A percentile compares a stretch with the other conserved stretches of the same genome.
Conservation (phyloP, 2,329 filamentous ascomycete species). For the Stagonosporopsis chrysanthemi region DNA sequence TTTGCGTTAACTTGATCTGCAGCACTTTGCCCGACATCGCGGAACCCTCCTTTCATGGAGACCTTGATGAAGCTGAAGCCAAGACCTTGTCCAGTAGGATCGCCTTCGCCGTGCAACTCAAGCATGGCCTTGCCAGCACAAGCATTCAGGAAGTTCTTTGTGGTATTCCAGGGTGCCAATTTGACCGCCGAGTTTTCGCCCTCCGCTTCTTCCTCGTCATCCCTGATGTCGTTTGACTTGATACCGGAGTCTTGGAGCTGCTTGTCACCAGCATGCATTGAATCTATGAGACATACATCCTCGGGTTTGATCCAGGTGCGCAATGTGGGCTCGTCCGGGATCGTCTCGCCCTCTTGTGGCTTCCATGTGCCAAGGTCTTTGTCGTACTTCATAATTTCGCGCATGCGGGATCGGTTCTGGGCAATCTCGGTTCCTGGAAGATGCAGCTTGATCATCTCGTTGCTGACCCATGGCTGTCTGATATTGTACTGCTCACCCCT, state of each 20-base stretch:
- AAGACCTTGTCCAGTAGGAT: slow-evolving; percentile 90
- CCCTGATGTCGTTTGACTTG: slow-evolving; percentile 70
- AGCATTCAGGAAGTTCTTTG: slow-evolving; percentile 94
- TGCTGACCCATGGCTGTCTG: slow-evolving; percentile 84
- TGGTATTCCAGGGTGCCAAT: slow-evolving; percentile 94
- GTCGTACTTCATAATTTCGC: slow-evolving; percentile 92
- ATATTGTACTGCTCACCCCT: slow-evolving; percentile 74
- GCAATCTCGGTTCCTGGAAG: slow-evolving; percentile 93
- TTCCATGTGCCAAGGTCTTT: slow-evolving; percentile 86
- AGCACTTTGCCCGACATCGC: slow-evolving; percentile 86
- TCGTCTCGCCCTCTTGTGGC: slow-evolving; percentile 71
- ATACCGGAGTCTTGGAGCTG: slow-evolving; percentile 92
- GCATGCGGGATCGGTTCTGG: slow-evolving; percentile 94
- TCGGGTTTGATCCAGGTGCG: slow-evolving; percentile 92
- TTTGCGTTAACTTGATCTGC: slow-evolving; percentile 87
- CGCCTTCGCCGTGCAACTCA: slow-evolving; percentile 89
- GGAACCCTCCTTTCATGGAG: slow-evolving; percentile 98
- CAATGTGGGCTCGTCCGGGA: slow-evolving; percentile 82
- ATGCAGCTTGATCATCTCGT: slow-evolving; percentile 67
- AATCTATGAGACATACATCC: slow-evolving; percentile 91
- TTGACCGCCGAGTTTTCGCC: slow-evolving; percentile 84
- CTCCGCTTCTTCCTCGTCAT: slow-evolving; percentile 66
- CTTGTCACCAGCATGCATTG: slow-evolving; percentile 94
- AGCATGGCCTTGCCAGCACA: slow-evolving; percentile 97
- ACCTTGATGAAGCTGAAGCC: slow-evolving; percentile 98